These are phyloP conservation scores for Hymenotorrendiella dingleyae DNA, from an alignment of 2,329 filamentous ascomycete genomes.

Conservation along the genomic window DNA sequence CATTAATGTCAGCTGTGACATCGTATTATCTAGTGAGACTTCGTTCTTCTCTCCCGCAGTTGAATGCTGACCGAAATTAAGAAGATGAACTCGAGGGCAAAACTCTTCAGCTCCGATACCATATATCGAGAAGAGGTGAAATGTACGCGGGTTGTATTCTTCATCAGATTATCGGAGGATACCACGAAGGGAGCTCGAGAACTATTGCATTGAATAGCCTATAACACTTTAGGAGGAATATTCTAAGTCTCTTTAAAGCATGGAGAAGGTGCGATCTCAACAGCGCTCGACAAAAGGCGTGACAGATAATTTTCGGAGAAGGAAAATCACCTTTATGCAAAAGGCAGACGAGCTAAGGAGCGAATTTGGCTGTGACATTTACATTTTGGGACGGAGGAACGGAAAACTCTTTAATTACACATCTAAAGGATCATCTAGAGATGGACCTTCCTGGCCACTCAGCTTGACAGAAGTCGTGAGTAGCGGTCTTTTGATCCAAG, in stretches of 20 bases:
- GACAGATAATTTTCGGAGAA: slow-evolving; percentile 19
- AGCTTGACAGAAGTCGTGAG: slow-evolving; percentile 18
- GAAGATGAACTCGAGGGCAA: slow-evolving; percentile 15
- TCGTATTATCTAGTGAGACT: slow-evolving; percentile 18
- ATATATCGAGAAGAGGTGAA: slow-evolving; percentile 19
- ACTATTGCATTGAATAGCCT: slow-evolving; percentile 13
- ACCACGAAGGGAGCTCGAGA: slow-evolving; percentile 14
- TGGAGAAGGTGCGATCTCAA: slow-evolving; percentile 18
- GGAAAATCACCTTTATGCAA: slow-evolving; percentile 19
- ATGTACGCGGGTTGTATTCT: slow-evolving; percentile 16
- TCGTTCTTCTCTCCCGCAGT: slow-evolving; percentile 16
- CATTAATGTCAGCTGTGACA: slow-evolving; percentile 19
- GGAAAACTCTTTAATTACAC: slow-evolving; percentile 19
- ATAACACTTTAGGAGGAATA: slow-evolving; percentile 16
- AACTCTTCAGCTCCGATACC: slow-evolving; percentile 14
- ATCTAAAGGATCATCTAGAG: slow-evolving; percentile 11
- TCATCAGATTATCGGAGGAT: slow-evolving; percentile 12
- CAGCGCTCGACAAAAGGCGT: slow-evolving; percentile 17
- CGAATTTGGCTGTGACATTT: slow-evolving; percentile 18
- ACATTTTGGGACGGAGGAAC: slow-evolving; percentile 20
- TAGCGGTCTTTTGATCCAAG: slow-evolving; percentile 16
- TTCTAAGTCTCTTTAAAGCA: slow-evolving; percentile 17
- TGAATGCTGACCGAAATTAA: slow-evolving; percentile 18
- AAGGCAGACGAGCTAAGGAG: slow-evolving; percentile 20
- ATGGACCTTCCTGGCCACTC: slow-evolving; percentile 15